Evolutionary conservation across 2,329 filamentous ascomycete species (phyloP), one percentile per base, ranked within the genome.

Genomic region (Sporothrix euskadiensis): DNA sequence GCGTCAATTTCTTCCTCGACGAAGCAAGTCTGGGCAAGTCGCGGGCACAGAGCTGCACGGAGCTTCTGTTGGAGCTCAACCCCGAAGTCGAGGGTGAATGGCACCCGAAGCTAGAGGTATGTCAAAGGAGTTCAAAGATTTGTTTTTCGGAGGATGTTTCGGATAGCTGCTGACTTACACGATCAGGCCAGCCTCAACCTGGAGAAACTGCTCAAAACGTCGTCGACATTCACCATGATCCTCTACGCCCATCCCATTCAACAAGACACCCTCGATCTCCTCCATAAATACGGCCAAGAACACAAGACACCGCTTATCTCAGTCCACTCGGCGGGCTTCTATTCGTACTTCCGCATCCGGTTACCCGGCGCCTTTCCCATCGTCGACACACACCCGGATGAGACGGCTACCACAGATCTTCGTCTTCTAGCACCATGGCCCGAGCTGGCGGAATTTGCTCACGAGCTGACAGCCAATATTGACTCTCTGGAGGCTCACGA

Each of bases 1-100:
- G 97, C 4, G 91, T 98, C 75, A 99, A 99, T 83, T 99, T 99
- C 86, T 99, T 99, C 79, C 85, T 99, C 0, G 93, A 97, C 75
- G 90, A 96, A 78, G 84, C 86, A 68, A 91, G 90, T 76, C 81
- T 97, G 52, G 94, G 94, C 71, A 90, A 90, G 78, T 90, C 90
- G 35, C 90, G 96, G 77, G 93, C 95, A 1, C 88, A 94, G 80
- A 90, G 92, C 79, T 92, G 92, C 72, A 90, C 91, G 73, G 90
- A 91, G 75, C 85, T 95, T 72, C 85, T 99, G 59, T 86, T 90
- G 75, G 97, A 99, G 81, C 85, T 99, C 75, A 99, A 99, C 79
- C 94, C 94, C 2, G 96, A 98, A 79, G 96, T 98, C 1, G 83
- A 92, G 74, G 95, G 94, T 7, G 86, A 91, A 78, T 95, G 89